Evolutionary conservation across 169 alveolate genomes (phyloP).

Genomic region (Plasmodium knowlesi): DNA sequence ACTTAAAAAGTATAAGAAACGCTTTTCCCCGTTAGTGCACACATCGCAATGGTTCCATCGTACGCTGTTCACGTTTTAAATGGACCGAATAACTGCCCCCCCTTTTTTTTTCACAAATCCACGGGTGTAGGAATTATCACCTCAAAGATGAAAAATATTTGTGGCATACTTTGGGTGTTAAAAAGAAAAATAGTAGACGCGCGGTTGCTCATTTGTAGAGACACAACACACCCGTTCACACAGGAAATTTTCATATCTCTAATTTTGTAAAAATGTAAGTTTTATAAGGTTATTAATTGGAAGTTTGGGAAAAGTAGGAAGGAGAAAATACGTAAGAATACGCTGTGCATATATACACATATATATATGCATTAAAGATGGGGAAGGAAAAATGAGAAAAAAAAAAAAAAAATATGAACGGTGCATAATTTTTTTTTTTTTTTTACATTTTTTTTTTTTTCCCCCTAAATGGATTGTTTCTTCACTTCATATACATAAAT

Average conservation of each 20-base stretch:
- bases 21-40: neutral
- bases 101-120: neutral
- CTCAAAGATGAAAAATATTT: neutral
- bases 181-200: neutral
- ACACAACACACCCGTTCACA: neutral
- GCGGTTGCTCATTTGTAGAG: neutral
- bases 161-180: neutral
- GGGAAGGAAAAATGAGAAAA: constrained; percentile 5
- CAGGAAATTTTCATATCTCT: neutral
- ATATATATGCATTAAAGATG: neutral
- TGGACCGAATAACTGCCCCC: neutral
- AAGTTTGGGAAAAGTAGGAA: neutral
- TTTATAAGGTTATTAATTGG: neutral
- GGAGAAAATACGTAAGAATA: neutral
- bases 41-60: neutral
- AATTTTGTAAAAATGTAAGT: neutral
- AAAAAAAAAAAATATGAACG: constrained; percentile 14
- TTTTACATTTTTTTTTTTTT: neutral
- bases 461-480: constrained; percentile 38
- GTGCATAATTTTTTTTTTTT: neutral
- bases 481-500: constrained; percentile 91
- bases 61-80: neutral
- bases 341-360: constrained; percentile 12
- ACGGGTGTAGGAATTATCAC: neutral
- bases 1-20: neutral